Evolutionary conservation across 306 rosid genomes (phyloP).

Genomic region (Hylodesmum podocarpum): DNA sequence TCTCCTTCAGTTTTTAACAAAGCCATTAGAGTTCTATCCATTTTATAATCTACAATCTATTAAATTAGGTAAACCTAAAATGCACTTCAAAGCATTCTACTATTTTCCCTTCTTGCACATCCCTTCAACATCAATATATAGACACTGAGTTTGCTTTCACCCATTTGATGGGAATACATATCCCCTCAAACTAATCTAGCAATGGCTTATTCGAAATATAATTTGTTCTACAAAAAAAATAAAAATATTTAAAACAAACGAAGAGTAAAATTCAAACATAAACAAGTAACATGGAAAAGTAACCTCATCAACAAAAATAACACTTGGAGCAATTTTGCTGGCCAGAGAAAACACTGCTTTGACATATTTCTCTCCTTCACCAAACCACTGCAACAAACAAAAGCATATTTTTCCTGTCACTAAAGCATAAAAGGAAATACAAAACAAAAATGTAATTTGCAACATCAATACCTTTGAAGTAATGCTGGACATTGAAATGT

Average conservation of each 20-base stretch:
- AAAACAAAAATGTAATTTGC: neutral
- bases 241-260: neutral
- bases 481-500: conserved; percentile 95
- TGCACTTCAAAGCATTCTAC: neutral
- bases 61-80: neutral
- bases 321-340: conserved; percentile 96
- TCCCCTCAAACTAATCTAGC: neutral
- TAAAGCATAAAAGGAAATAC: neutral
- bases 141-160: neutral
- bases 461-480: conserved; percentile 74
- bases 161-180: neutral
- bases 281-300: conserved; percentile 16
- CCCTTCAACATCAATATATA: neutral
- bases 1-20: conserved; percentile 4
- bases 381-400: conserved; percentile 82
- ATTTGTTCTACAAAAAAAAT: neutral
- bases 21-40: neutral
- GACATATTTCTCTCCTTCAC: conserved; percentile 96
- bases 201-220: neutral
- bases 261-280: neutral
- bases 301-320: conserved; percentile 96
- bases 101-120: neutral
- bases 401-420: conserved; percentile 12
- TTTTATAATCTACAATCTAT: neutral
- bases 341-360: conserved; percentile 96